Conservation (phyloP, 2,329 filamentous ascomycete species). For the Gyromitra esculenta region DNA sequence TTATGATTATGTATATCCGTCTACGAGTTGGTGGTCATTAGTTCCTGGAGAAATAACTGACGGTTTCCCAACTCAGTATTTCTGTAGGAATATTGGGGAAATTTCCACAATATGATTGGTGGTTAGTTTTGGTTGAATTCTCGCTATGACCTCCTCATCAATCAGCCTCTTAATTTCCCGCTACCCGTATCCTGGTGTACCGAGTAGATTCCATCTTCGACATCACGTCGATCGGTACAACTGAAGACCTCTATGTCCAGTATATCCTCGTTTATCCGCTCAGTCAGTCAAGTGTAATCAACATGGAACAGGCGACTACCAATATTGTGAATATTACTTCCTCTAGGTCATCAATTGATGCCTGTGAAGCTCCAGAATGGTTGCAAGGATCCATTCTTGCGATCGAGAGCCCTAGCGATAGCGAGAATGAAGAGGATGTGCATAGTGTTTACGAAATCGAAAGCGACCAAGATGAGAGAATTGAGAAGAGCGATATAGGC, state of each 20-base stretch:
- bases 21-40: neutral
- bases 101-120: neutral
- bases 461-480: slow-evolving; percentile 8
- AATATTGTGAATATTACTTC: neutral
- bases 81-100: neutral
- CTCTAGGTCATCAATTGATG: neutral
- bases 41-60: neutral
- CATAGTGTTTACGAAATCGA: slow-evolving; percentile 25
- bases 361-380: neutral
- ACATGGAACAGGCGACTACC: slow-evolving; percentile 7
- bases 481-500: neutral
- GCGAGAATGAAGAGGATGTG: slow-evolving; percentile 5
- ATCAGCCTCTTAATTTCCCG: slow-evolving; percentile 5
- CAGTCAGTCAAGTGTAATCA: slow-evolving; percentile 7
- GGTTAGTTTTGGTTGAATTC: slow-evolving; percentile 8
- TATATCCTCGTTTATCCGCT: neutral
- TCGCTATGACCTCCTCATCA: slow-evolving; percentile 16
- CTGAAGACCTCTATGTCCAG: neutral
- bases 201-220: neutral
- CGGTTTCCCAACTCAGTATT: neutral
- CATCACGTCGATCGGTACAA: neutral
- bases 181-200: neutral
- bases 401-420: slow-evolving; percentile 5
- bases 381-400: slow-evolving; percentile 2
- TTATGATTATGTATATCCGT: neutral